A percentile compares a stretch with the other conserved stretches of the same genome.
Conservation (phyloP, 2,329 filamentous ascomycete species). For the Fusarium ambrosium region DNA sequence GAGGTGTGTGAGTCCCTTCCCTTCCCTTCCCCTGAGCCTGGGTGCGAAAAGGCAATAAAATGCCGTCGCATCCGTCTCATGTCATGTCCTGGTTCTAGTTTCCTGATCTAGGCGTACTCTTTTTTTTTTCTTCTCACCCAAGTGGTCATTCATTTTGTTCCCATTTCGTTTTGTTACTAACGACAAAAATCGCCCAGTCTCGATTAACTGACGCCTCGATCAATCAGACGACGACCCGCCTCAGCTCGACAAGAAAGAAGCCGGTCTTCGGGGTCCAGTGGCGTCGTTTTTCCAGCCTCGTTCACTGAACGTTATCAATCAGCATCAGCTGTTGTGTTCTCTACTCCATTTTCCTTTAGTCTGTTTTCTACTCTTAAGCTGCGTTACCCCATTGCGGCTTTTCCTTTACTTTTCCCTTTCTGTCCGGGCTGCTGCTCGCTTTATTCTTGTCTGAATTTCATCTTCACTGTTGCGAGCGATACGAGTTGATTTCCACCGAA, state of each 20-base stretch:
- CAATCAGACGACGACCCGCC: slow-evolving; percentile 16
- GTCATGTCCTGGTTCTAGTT: slow-evolving; percentile 28
- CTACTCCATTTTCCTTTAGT: slow-evolving; percentile 20
- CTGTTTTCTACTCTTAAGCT: neutral
- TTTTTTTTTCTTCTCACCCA: slow-evolving; percentile 27
- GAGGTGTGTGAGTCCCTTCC: neutral
- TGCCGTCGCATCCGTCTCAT: slow-evolving; percentile 33
- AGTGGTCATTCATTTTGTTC: slow-evolving; percentile 37
- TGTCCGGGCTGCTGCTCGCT: slow-evolving; percentile 31
- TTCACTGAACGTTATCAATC: slow-evolving; percentile 29
- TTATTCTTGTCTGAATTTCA: slow-evolving; percentile 11
- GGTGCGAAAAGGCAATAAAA: slow-evolving; percentile 28
- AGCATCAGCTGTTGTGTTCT: slow-evolving; percentile 28
- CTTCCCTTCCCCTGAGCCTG: slow-evolving; percentile 28
- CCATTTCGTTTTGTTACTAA: slow-evolving; percentile 26
- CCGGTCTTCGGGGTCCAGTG: slow-evolving; percentile 41
- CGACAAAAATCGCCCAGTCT: slow-evolving; percentile 25
- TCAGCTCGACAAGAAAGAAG: slow-evolving; percentile 23
- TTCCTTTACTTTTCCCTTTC: slow-evolving; percentile 22
- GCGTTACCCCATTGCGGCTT: neutral
- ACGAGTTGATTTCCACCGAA: slow-evolving; percentile 28
- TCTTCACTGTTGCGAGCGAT: neutral
- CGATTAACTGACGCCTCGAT: slow-evolving; percentile 17
- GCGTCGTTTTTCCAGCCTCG: slow-evolving; percentile 16
- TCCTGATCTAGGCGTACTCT: slow-evolving; percentile 19